These are phyloP conservation scores for Haplographium delicatum DNA, from an alignment of 495 filamentous ascomycete genomes.

Conservation along the genomic window DNA sequence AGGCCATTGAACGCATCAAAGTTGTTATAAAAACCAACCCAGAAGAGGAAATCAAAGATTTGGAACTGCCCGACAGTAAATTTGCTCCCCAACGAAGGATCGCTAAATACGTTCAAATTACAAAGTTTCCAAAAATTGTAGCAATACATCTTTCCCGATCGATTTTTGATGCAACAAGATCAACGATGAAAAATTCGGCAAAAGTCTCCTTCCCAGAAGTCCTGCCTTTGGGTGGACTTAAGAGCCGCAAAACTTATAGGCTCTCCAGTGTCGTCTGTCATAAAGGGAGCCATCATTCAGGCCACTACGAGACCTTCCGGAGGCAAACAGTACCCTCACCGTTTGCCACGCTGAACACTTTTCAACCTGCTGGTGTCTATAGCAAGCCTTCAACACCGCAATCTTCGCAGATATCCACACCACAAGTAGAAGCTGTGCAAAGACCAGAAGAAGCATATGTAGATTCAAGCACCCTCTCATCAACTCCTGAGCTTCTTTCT, in stretches of 20 bases:
- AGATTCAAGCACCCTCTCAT: constrained; percentile 32
- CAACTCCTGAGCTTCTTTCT: constrained; percentile 34
- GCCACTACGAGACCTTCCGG: constrained; percentile 95
- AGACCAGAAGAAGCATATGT: constrained; percentile 19
- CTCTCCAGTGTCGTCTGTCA: constrained; percentile 87
- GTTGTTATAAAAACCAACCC: constrained; percentile 68
- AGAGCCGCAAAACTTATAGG: constrained; percentile 74
- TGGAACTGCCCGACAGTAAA: constrained; percentile 68
- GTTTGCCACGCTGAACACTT: constrained; percentile 74
- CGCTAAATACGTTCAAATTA: constrained; percentile 78
- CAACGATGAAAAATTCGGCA: constrained; percentile 86
- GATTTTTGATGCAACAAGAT: constrained; percentile 68
- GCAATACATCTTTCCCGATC: constrained; percentile 90
- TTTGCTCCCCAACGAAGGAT: constrained; percentile 77
- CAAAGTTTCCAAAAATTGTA: constrained; percentile 78
- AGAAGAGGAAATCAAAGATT: constrained; percentile 58
- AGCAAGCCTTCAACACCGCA: constrained; percentile 44
- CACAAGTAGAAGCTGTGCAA: constrained; percentile 26
- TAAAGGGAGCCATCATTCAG: constrained; percentile 92
- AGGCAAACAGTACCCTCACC: constrained; percentile 74
- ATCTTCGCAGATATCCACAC: constrained; percentile 33
- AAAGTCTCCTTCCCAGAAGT: constrained; percentile 88
- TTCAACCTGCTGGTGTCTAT: constrained; percentile 64
- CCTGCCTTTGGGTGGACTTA: constrained; percentile 71
- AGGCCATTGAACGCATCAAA: constrained; percentile 48